Base-by-base conservation (phyloP, 768 basidiomycete species). In the Termitomyces sp. region DNA sequence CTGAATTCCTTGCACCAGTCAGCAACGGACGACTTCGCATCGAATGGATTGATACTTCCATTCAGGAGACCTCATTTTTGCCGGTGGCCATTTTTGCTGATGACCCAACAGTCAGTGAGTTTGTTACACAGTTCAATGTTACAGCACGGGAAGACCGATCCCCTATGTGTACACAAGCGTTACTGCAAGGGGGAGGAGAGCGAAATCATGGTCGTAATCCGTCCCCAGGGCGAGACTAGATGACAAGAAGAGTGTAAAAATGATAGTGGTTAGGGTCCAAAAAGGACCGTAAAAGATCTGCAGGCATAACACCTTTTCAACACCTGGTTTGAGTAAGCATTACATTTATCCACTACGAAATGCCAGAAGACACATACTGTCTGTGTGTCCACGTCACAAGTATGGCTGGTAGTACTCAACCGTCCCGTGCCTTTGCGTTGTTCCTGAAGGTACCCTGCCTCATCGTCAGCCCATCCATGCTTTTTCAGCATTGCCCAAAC, bases 261-360 rank as follows among this genome's bases (percentile, higher is more conserved):
- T 88, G 60, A 99, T 84, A 0, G 96, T 98, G 1, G 94, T 96
- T 38, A 97, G 81, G 0, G 95, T 93, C 96, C 96, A 99, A 77
- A 99, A 98, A 1, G 96, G 94, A 0, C 95, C 95, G 68, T 91
- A n/a, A 89, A 42, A 92, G 81, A 68, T 92, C 90, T 43, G 86
- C 78, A 44, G 16, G 80, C 80, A 69, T 88, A 87, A 65, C 90
- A 93, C 59, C 92, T 83, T 63, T 78, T 77, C 36, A 93, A 71
- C 16, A 90, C 88, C 86, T 87, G 40, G 22, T 16, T 35, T n/a
- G 44, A 43, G 8, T 26, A 18, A 56, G 33, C 3, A 35, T 40
- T 14, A 42, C n/a, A 36, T 18, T n/a, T 28, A 28, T 49, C 22
- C 35, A n/a, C n/a, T 47, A 42, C 13, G 16, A 20, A n/a, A 50